These are phyloP conservation scores for Penicillium herquei DNA, from an alignment of 495 filamentous ascomycete species.

Conservation along the genomic window DNA sequence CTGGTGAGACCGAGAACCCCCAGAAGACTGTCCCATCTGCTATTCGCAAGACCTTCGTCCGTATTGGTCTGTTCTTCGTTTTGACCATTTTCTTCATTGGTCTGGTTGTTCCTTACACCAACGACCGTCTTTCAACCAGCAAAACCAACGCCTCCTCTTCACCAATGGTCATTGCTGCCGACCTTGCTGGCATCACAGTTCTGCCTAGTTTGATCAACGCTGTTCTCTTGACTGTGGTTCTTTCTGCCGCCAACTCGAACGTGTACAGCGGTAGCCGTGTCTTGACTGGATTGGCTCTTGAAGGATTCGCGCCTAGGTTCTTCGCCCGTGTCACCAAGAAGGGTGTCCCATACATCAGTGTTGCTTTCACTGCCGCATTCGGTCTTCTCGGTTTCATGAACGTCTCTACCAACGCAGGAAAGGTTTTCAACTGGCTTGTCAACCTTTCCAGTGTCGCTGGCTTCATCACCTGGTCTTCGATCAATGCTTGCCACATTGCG, in stretches of 20 bases:
- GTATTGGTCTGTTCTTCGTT: slow-evolving; percentile 67
- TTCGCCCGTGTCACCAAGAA: slow-evolving; percentile 46
- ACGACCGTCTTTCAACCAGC: slow-evolving; percentile 24
- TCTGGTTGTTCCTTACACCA: slow-evolving; percentile 56
- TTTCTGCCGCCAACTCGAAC: slow-evolving; percentile 73
- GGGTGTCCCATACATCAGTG: slow-evolving; percentile 51
- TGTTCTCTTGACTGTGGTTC: slow-evolving; percentile 65
- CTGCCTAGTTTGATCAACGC: slow-evolving; percentile 77
- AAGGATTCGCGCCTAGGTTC: slow-evolving; percentile 57
- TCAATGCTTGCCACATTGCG: slow-evolving; percentile 54
- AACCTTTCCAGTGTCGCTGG: slow-evolving; percentile 62
- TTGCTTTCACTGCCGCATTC: slow-evolving; percentile 44
- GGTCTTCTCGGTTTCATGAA: slow-evolving; percentile 52
- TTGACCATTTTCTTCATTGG: slow-evolving; percentile 65
- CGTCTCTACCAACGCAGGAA: slow-evolving; percentile 33
- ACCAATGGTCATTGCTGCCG: slow-evolving; percentile 62
- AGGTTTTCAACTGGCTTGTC: slow-evolving; percentile 51
- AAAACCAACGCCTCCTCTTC: slow-evolving; percentile 58
- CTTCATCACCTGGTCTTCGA: slow-evolving; percentile 61
- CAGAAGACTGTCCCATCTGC: slow-evolving; percentile 58
- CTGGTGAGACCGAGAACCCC: slow-evolving; percentile 65
- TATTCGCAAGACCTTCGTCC: slow-evolving; percentile 65
- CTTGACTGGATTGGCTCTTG: slow-evolving; percentile 57
- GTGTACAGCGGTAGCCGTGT: slow-evolving; percentile 70
- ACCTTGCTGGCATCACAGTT: slow-evolving; percentile 60